A percentile compares a stretch with the other conserved stretches of the same genome.
Evolutionary conservation across 2,329 filamentous ascomycete genomes (phyloP).

Genomic region (Xylariaceae sp.): DNA sequence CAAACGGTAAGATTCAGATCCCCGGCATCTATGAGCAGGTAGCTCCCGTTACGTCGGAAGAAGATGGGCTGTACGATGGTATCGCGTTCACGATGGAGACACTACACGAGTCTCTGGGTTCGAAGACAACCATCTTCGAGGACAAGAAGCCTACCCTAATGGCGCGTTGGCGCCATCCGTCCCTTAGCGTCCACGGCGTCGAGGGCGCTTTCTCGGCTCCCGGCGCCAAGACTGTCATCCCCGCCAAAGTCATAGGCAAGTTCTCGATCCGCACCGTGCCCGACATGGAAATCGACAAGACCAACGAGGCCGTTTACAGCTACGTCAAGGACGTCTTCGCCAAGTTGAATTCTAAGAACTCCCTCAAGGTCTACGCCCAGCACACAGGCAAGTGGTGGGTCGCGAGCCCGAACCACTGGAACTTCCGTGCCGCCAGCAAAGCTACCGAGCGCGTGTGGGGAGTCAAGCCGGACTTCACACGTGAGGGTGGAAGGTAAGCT

Average conservation of each 20-base stretch:
- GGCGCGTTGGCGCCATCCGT: slow-evolving; percentile 95
- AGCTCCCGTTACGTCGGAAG: slow-evolving; percentile 83
- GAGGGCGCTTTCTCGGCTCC: slow-evolving; percentile 94
- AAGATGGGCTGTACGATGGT: slow-evolving; percentile 83
- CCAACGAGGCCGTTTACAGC: slow-evolving; percentile 83
- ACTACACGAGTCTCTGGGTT: slow-evolving; percentile 88
- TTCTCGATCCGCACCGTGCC: slow-evolving; percentile 98
- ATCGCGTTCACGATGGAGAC: slow-evolving; percentile 98
- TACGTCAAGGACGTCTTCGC: slow-evolving; percentile 85
- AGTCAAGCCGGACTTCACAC: slow-evolving; percentile 90
- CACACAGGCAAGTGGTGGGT: slow-evolving; percentile 99
- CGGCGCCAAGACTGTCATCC: slow-evolving; percentile 97
- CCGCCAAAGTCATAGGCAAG: slow-evolving; percentile 96
- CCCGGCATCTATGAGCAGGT: slow-evolving; percentile 95
- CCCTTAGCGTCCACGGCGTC: slow-evolving; percentile 89
- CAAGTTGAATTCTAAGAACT: slow-evolving; percentile 92
- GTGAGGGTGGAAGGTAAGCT: slow-evolving; percentile 85
- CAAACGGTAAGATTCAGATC: slow-evolving; percentile 89
- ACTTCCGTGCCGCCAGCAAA: slow-evolving; percentile 92
- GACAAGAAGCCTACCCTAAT: slow-evolving; percentile 94
- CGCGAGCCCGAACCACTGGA: slow-evolving; percentile 97
- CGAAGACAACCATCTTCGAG: slow-evolving; percentile 82
- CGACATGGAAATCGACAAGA: slow-evolving; percentile 92
- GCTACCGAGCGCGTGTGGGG: slow-evolving; percentile 96
- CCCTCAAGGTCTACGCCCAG: slow-evolving; percentile 77